Evolutionary conservation across 306 rosid genomes (phyloP).

Genomic region (Acmispon strigosus): DNA sequence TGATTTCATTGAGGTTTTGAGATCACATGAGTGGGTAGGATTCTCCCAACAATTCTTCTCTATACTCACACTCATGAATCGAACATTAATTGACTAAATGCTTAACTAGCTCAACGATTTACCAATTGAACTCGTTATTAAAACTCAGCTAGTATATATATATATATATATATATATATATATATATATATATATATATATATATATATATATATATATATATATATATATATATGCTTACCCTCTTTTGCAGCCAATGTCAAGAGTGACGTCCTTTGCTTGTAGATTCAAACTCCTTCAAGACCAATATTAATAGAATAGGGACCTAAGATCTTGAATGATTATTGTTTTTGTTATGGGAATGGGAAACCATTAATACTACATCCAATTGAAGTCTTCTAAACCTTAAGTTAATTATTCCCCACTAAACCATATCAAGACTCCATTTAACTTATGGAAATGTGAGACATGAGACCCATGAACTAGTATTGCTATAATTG

Average conservation of each 20-base stretch:
- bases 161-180: no score
- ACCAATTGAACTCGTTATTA: no score
- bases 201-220: no score
- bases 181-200: no score
- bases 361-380: neutral
- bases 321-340: constrained; percentile 3
- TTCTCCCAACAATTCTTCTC: no score
- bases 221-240: no score
- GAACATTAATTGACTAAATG: no score
- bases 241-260: neutral
- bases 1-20: no score
- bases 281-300: constrained; percentile 25
- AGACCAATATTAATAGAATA: constrained; percentile 9
- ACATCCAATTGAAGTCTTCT: neutral
- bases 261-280: constrained; percentile 24
- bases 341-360: neutral
- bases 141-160: no score
- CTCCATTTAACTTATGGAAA: neutral
- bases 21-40: no score
- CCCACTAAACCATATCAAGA: neutral
- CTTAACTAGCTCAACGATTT: no score
- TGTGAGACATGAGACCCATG: constrained; percentile 9
- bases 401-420: neutral
- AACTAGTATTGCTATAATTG: neutral
- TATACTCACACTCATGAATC: no score